These are phyloP conservation scores for Pichia kluyveri DNA, from an alignment of 805 yeast species.

Conservation along the genomic window DNA sequence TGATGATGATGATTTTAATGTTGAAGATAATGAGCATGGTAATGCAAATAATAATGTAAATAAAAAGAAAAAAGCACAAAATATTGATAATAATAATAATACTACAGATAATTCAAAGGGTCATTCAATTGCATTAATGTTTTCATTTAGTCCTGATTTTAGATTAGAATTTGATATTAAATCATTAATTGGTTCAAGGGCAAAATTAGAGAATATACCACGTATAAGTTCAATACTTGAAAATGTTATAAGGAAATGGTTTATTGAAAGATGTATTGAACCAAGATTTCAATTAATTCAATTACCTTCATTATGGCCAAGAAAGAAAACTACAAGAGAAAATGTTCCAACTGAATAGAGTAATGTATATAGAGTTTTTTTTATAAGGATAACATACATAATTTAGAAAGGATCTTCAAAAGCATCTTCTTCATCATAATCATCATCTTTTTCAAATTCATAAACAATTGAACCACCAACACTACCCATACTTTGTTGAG, in stretches of 20 bases:
- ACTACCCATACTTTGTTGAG: constrained; percentile 59
- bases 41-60: not conserved
- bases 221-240: constrained; percentile 82
- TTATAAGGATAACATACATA: too few relatives aligned
- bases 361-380: not conserved
- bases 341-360: not conserved
- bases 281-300: constrained; percentile 84
- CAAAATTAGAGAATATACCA: constrained; percentile 88
- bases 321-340: constrained; percentile 47
- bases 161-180: constrained; percentile 81
- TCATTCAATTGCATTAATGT: constrained; percentile 58
- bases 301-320: constrained; percentile 85
- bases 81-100: constrained; percentile 2
- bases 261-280: constrained; percentile 85
- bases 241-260: constrained; percentile 75
- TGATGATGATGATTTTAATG: constrained; percentile 18
- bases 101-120: constrained; percentile 5
- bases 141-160: constrained; percentile 88
- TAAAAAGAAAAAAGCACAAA: not conserved
- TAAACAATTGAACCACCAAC: constrained; percentile 93
- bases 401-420: constrained; percentile 75
- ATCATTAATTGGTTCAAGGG: constrained; percentile 85
- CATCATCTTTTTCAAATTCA: constrained; percentile 94
- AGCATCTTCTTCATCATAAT: constrained; percentile 96
- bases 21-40: not conserved